phyloP scores from a whole-genome alignment of 345 rosid genomes.

The Lepidium africanum region DNA sequence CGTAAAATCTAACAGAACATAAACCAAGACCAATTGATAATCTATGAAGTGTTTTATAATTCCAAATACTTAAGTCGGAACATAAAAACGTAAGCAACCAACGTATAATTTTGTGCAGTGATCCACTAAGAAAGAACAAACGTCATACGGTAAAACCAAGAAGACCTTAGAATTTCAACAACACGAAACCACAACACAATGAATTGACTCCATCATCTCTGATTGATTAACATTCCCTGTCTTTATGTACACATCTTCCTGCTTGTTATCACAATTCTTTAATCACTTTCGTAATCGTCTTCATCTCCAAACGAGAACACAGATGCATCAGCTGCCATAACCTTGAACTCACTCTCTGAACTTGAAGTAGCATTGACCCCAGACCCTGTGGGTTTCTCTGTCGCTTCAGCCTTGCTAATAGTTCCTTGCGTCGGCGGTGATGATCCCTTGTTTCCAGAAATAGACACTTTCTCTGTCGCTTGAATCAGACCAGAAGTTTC shows the following conservation, averaged over 20 bases:
- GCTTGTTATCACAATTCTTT: slow-evolving; percentile 4
- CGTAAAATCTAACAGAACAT: too few relatives aligned
- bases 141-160: neutral
- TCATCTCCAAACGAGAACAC: slow-evolving; percentile 77
- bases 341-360: slow-evolving; percentile 55
- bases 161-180: neutral
- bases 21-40: neutral
- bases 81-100: neutral
- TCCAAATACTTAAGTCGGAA: slow-evolving; percentile 1
- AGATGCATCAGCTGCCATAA: slow-evolving; percentile 85
- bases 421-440: slow-evolving; percentile 21
- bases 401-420: slow-evolving; percentile 8
- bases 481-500: slow-evolving; percentile 35
- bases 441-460: slow-evolving; percentile 32
- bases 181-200: slow-evolving; percentile 19
- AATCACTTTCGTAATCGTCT: slow-evolving; percentile 71
- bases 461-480: slow-evolving; percentile 41
- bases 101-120: slow-evolving; percentile 16
- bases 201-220: slow-evolving; percentile 16
- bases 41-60: neutral
- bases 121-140: neutral
- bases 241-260: slow-evolving; percentile 13
- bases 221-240: slow-evolving; percentile 9
- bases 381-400: slow-evolving; percentile 20
- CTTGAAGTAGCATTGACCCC: slow-evolving; percentile 20